Conservation (phyloP, 2,329 filamentous ascomycete genomes). For the Setomelanomma holmii region DNA sequence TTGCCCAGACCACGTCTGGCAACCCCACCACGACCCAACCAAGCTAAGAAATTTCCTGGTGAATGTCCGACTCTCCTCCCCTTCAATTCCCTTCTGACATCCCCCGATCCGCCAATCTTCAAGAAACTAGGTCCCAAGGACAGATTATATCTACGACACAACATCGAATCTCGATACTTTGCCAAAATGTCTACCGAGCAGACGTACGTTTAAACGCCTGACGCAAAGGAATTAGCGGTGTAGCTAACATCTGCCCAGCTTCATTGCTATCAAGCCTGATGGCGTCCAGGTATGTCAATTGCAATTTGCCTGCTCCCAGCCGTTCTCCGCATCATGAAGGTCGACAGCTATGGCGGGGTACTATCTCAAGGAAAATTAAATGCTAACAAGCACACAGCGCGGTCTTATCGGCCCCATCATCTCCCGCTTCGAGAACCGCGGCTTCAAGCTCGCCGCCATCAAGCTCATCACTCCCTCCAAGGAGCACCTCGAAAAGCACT, state of each 20-base stretch:
- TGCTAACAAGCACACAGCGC: slow-evolving; percentile 65
- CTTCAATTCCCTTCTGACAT: slow-evolving; percentile 27
- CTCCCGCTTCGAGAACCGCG: slow-evolving; percentile 95
- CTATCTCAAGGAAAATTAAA: neutral
- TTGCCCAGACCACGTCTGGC: slow-evolving; percentile 9
- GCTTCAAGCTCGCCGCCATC: slow-evolving; percentile 98
- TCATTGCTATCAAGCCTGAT: slow-evolving; percentile 99
- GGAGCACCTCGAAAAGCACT: slow-evolving; percentile 98
- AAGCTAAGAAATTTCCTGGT: neutral
- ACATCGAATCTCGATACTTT: slow-evolving; percentile 42
- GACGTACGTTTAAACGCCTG: slow-evolving; percentile 70
- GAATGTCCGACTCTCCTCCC: slow-evolving; percentile 20
- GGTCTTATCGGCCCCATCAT: slow-evolving; percentile 98
- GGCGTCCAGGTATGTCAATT: slow-evolving; percentile 83
- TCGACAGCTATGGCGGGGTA: neutral
- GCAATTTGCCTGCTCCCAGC: neutral
- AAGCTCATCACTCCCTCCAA: slow-evolving; percentile 90
- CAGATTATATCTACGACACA: slow-evolving; percentile 48
- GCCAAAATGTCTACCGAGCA: slow-evolving; percentile 73
- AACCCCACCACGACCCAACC: slow-evolving; percentile 28
- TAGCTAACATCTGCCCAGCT: slow-evolving; percentile 65
- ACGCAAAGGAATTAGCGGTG: slow-evolving; percentile 13
- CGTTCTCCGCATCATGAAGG: neutral
- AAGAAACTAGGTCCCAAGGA: slow-evolving; percentile 58
- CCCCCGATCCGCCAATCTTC: slow-evolving; percentile 52